Conservation (phyloP, 805 yeast genomes). For the Candida ulmi region DNA sequence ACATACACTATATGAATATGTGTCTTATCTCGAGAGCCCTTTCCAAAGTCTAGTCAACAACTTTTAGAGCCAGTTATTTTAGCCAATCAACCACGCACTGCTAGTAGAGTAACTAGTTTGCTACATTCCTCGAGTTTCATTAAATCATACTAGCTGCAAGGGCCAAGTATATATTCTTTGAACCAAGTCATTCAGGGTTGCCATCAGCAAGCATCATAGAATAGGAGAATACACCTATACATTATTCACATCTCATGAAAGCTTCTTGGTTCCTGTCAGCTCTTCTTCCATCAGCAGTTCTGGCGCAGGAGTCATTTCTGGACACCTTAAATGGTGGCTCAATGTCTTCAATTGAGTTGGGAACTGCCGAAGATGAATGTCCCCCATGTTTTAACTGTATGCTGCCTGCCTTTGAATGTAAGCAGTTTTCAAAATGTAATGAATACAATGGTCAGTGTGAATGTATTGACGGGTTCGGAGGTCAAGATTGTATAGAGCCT, state of each 20-base stretch:
- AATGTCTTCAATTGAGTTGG: background rate
- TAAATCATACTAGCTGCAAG: too few species aligned
- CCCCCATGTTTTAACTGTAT: constrained; percentile 96
- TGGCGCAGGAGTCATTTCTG: background rate
- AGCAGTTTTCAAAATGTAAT: constrained; percentile 87
- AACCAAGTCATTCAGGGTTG: too few species aligned
- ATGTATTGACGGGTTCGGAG: constrained; percentile 90
- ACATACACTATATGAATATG: background rate
- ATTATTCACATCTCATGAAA: background rate
- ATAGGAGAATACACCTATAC: background rate
- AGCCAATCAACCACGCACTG: too few species aligned
- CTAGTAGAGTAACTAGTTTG: too few species aligned
- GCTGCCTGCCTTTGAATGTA: constrained; percentile 83
- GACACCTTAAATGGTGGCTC: background rate
- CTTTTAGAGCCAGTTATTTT: too few species aligned
- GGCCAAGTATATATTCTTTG: too few species aligned
- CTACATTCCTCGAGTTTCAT: too few species aligned
- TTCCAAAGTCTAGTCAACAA: background rate
- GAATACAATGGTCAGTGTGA: constrained; percentile 86
- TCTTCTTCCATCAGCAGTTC: background rate
- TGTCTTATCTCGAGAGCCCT: background rate
- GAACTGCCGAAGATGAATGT: constrained; percentile 36
- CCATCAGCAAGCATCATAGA: too few species aligned
- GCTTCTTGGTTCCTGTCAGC: background rate
- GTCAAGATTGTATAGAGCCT: constrained; percentile 86